These are phyloP conservation scores for Yarrowia sp. DNA, from an alignment of 805 yeast species.

Conservation along the genomic window DNA sequence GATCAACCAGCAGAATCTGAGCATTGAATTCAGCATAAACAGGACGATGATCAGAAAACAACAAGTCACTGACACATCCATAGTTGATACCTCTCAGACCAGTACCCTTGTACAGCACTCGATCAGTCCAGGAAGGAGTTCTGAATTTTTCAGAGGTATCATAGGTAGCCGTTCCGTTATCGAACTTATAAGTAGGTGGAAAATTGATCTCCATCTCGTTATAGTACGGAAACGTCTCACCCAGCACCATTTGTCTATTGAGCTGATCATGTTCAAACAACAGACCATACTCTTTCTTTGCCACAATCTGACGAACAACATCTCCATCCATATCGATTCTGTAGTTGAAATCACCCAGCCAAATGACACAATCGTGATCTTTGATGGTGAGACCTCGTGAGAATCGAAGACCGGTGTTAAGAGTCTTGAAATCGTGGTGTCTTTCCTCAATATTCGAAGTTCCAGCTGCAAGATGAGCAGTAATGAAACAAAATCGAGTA, in stretches of 20 bases:
- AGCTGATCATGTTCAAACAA: conserved; percentile 77
- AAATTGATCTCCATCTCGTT: conserved; percentile 75
- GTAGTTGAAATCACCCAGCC: conserved; percentile 96
- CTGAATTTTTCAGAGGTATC: conserved; percentile 91
- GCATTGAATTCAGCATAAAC: conserved; percentile 78
- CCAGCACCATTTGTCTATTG: conserved; percentile 64
- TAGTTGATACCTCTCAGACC: conserved; percentile 64
- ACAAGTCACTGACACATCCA: conserved; percentile 55
- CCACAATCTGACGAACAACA: conserved; percentile 60
- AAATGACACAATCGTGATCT: conserved; percentile 82
- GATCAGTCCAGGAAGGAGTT: conserved; percentile 97
- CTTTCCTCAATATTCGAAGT: conserved; percentile 76
- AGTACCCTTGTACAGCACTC: conserved; percentile 67
- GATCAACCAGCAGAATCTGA: conserved; percentile 66
- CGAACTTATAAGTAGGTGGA: conserved; percentile 92
- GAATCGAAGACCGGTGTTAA: conserved; percentile 72
- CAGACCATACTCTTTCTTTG: conserved; percentile 45
- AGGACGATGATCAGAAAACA: conserved; percentile 87
- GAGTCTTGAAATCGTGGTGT: conserved; percentile 75
- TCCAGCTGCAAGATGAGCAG: conserved; percentile 95
- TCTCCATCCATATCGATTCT: conserved; percentile 71
- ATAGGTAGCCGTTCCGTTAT: conserved; percentile 74
- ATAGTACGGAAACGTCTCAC: conserved; percentile 71
- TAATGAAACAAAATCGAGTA: conserved; percentile 77
- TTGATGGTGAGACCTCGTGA: conserved; percentile 70